A percentile compares a stretch with the other conserved stretches of the same genome.
phyloP scores from a whole-genome alignment of 2,329 filamentous ascomycete genomes.

The Fusarium chaquense region DNA sequence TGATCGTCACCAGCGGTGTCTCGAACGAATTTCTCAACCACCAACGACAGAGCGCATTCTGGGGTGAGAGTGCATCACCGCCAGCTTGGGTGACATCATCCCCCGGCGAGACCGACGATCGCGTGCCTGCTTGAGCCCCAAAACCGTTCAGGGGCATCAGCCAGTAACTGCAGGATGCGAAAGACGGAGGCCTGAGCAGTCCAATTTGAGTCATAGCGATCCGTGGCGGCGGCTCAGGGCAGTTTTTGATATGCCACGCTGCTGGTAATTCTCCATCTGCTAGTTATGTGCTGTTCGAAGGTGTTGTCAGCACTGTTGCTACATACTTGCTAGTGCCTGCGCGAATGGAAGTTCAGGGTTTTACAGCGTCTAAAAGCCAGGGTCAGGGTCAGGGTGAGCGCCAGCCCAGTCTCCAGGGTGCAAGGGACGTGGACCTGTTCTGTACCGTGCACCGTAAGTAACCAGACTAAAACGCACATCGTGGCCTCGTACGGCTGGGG shows the following conservation, averaged over 20 bases:
- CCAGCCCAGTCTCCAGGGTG: conserved; percentile 4
- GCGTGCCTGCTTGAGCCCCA: conserved; percentile 35
- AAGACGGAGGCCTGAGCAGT: conserved; percentile 27
- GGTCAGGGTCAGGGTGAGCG: neutral
- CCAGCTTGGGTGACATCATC: conserved; percentile 40
- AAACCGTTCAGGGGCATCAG: conserved; percentile 24
- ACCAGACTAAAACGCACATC: conserved; percentile 26
- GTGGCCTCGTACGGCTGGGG: conserved; percentile 38
- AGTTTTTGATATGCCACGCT: conserved; percentile 33
- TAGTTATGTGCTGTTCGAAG: conserved; percentile 34
- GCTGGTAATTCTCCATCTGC: conserved; percentile 26
- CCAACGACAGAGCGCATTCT: conserved; percentile 26
- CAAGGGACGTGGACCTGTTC: conserved; percentile 28
- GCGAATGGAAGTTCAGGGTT: conserved; percentile 26
- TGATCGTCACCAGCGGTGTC: conserved; percentile 33
- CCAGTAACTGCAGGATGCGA: conserved; percentile 36
- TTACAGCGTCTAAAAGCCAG: conserved; percentile 16
- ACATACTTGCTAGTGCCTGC: conserved; percentile 6
- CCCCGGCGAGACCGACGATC: conserved; percentile 34
- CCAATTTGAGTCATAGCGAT: conserved; percentile 26
- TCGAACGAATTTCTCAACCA: conserved; percentile 17
- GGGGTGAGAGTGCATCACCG: conserved; percentile 31
- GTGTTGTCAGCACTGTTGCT: conserved; percentile 26
- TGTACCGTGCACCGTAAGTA: conserved; percentile 3
- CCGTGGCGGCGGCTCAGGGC: conserved; percentile 40